Conservation (phyloP, 352 stramenopile genomes). For the Pythium grandisporangium region DNA sequence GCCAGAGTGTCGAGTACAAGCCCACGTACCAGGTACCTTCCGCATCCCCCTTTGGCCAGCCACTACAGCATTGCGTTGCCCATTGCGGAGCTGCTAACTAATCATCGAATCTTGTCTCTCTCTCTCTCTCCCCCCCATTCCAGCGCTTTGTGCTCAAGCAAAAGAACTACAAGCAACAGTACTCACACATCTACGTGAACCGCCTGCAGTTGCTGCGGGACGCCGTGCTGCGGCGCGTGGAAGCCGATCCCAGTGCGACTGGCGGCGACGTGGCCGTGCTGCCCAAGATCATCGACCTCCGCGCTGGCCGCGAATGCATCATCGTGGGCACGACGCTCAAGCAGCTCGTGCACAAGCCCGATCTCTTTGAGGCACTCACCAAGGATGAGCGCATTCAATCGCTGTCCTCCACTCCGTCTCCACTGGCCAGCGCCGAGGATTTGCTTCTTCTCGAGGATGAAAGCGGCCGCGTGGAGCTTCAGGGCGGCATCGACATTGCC, state of each 20-base stretch:
- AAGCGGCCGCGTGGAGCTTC: constrained; percentile 73
- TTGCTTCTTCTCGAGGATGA: constrained; percentile 84
- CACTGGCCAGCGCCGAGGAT: constrained; percentile 62
- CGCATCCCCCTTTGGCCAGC: too few relatives aligned
- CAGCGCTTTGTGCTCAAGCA: constrained; percentile 81
- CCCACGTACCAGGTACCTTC: constrained; percentile 28
- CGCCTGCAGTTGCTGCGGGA: constrained; percentile 65
- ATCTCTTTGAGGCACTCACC: constrained; percentile 72
- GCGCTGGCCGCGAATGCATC: constrained; percentile 49
- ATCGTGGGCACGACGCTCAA: constrained; percentile 85
- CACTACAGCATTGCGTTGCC: too few relatives aligned
- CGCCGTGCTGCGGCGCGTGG: constrained; percentile 30
- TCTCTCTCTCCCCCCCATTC: constrained; percentile 5
- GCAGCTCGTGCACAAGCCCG: constrained; percentile 57
- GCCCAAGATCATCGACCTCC: constrained; percentile 73
- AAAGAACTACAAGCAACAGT: constrained; percentile 84
- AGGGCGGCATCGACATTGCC: constrained; percentile 34
- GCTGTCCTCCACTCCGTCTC: constrained; percentile 18
- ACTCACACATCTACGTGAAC: constrained; percentile 87
- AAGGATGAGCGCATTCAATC: constrained; percentile 43
- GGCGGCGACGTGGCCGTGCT: constrained; percentile 21
- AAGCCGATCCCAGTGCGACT: constrained; percentile 12
- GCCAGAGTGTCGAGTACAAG: constrained; percentile 35
- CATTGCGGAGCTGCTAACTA: too few relatives aligned
- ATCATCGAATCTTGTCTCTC: too few relatives aligned